Percentiles rank a stretch among this genome's conserved stretches.
These are phyloP conservation scores for Agapanthus africanus DNA, from an alignment of 106 monocot genomes.

Conservation along the genomic window DNA sequence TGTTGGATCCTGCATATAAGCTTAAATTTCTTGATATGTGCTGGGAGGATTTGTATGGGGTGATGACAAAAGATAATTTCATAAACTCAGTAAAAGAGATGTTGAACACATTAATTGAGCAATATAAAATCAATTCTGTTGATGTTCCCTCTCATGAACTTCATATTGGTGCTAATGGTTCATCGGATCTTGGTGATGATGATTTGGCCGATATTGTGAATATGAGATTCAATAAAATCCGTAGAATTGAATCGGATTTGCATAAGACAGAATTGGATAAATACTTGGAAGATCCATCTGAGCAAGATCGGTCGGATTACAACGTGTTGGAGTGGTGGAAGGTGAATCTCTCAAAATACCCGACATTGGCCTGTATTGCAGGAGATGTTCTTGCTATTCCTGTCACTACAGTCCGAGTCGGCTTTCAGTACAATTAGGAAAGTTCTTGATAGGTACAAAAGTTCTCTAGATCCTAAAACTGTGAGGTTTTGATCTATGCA, in stretches of 20 bases:
- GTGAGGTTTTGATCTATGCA: background rate
- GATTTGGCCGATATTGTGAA: no score
- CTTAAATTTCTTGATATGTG: slow-evolving; percentile 55
- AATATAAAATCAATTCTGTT: no score
- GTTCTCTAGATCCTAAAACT: background rate
- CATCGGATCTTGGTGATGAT: slow-evolving; percentile 25
- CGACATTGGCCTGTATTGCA: slow-evolving; percentile 41
- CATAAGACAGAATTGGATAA: no score
- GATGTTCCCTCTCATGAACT: slow-evolving; percentile 24
- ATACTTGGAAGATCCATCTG: no score
- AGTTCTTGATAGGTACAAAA: background rate
- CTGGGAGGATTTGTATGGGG: slow-evolving; percentile 34
- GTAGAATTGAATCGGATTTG: no score
- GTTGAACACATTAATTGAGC: slow-evolving; percentile 52
- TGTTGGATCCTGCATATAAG: slow-evolving; percentile 86
- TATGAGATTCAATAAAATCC: no score
- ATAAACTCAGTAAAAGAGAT: slow-evolving; percentile 36
- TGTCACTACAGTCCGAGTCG: background rate
- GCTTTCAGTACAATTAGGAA: background rate
- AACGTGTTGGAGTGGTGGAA: slow-evolving; percentile 48
- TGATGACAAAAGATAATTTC: slow-evolving; percentile 43
- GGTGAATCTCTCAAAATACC: slow-evolving; percentile 49
- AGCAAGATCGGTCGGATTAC: no score
- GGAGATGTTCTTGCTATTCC: slow-evolving; percentile 45
- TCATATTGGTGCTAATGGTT: background rate